These are phyloP conservation scores for Ogataea paradorogensis DNA, from an alignment of 805 yeast genomes.

Conservation along the genomic window DNA sequence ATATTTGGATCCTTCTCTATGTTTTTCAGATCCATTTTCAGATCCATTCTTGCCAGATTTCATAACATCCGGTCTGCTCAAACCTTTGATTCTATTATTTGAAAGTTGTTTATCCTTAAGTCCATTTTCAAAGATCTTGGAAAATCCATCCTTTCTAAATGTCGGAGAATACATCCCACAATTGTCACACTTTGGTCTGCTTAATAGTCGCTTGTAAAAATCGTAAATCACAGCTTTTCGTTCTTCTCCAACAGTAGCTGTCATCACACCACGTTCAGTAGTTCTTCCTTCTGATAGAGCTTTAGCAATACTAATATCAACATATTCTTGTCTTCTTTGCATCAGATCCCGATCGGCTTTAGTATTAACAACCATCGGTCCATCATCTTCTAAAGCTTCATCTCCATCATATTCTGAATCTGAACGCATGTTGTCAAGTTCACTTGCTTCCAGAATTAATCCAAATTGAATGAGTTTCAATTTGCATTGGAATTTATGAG, in stretches of 20 bases:
- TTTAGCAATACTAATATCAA: slow-evolving; percentile 62
- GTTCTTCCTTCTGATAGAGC: slow-evolving; percentile 79
- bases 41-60: slow-evolving; percentile 32
- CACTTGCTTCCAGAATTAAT: slow-evolving; percentile 70
- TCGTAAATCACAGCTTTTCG: slow-evolving; percentile 71
- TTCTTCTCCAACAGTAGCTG: slow-evolving; percentile 85
- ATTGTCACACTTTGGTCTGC: slow-evolving; percentile 88
- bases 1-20: slow-evolving; percentile 75
- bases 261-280: slow-evolving; percentile 61
- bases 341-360: slow-evolving; percentile 42
- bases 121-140: slow-evolving; percentile 87
- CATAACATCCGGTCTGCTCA: slow-evolving; percentile 69
- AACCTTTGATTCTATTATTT: slow-evolving; percentile 81
- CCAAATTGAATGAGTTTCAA: slow-evolving; percentile 85
- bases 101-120: slow-evolving; percentile 76
- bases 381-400: slow-evolving; percentile 48
- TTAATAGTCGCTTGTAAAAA: slow-evolving; percentile 66
- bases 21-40: slow-evolving; percentile 25
- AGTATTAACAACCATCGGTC: slow-evolving; percentile 22
- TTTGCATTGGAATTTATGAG: slow-evolving; percentile 74
- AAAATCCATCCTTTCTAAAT: slow-evolving; percentile 91
- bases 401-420: slow-evolving; percentile 38
- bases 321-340: slow-evolving; percentile 64
- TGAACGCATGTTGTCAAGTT: slow-evolving; percentile 61
- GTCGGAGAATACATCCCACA: slow-evolving; percentile 95